Evolutionary conservation across 176 grass and related monocot species (phyloP).

Genomic region (Hsuehochloa calcarea): DNA sequence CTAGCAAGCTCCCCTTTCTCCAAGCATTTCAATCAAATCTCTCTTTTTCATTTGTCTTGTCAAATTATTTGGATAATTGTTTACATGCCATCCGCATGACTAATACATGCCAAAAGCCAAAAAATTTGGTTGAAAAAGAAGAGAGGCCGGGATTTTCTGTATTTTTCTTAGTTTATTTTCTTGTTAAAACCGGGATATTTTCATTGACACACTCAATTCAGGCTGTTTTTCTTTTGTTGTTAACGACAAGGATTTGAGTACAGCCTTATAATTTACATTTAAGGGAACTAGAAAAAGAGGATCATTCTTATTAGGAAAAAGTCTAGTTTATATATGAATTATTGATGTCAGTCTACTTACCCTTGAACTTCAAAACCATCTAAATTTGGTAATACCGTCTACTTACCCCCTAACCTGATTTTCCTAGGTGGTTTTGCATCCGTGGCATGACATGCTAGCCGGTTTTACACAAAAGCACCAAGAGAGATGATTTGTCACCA

Average conservation of each 20-base stretch:
- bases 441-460: too few species aligned
- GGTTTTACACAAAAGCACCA: too few species aligned
- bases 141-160: neutral
- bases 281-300: neutral
- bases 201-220: neutral
- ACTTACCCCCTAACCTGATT: too few species aligned
- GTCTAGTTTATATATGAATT: too few species aligned
- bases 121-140: neutral
- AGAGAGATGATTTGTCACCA: too few species aligned
- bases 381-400: too few species aligned
- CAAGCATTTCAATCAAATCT: neutral
- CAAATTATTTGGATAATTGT: neutral
- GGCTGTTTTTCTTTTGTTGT: neutral
- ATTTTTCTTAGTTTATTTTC: neutral
- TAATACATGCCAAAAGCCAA: neutral
- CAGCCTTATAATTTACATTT: neutral
- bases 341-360: too few species aligned
- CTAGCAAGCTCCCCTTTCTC: neutral
- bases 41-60: neutral
- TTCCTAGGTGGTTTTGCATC: too few species aligned
- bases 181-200: neutral
- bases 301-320: neutral
- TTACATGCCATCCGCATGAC: neutral
- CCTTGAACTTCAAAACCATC: too few species aligned
- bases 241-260: neutral